Evolutionary conservation across 2,329 filamentous ascomycete species (phyloP), one percentile per base, ranked within the genome.

Genomic region (Fusarium lateritium): DNA sequence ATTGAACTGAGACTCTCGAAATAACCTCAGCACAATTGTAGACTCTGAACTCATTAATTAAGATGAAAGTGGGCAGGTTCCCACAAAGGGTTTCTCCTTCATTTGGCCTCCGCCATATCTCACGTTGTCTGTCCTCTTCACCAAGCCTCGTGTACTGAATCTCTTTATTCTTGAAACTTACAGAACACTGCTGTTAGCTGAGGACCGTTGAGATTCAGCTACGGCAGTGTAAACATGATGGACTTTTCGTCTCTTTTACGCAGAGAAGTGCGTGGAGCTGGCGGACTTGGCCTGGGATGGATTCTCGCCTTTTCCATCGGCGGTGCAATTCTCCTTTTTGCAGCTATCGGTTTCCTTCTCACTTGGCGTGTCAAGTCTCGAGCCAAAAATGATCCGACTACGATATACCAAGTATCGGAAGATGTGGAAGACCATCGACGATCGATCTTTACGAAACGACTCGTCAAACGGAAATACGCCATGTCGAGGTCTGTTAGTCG

Each of bases 251-350:
- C 43, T 28, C 44, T 56, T 40, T 44, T 50, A 13, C 55, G 22
- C 24, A 69, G 68, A 54, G 54, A 56, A 19, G 56, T 56, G 36
- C 36, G n/a, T 14, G 34, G 57, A 34, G 55, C 51, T 8, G 54
- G 66, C 13, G 72, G 72, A 9, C 65, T 81, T 36, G 75, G 76
- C 10, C 58, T 82, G 14, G 78, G 78, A n/a, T 79, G 78, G 75
- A 65, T 83, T 17, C 76, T 86, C 34, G 79, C 79, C 55, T 83
- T 88, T 55, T 81, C 82, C 14, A 67, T 88, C 26, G 81, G 81
- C 33, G 84, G 84, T n/a, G 82, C 83, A 17, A 70, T 83, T 3
- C 54, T 85, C 8, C 61, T 87, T 15, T 84, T 85, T 71, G 75
- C 80, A 3, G 75, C 70, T 9, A 59, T 86, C 8, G 83, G 82